Conservation (phyloP, 2,329 filamentous ascomycete genomes). For the Claviceps lovelessii region DNA sequence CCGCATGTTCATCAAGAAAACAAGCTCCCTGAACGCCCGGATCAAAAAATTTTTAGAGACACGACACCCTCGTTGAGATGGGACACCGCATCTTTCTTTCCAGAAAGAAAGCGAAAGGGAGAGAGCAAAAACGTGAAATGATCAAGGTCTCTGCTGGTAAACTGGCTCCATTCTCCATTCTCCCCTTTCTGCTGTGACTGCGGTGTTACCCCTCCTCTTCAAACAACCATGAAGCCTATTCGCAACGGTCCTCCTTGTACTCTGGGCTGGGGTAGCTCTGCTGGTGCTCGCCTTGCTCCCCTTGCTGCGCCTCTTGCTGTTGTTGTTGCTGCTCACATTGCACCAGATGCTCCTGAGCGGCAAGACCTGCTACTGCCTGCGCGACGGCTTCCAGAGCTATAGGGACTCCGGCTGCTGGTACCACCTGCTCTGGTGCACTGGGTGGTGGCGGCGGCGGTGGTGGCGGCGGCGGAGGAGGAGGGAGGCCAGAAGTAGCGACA, state of each 20-base stretch:
- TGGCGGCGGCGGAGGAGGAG: neutral
- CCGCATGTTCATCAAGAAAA: neutral
- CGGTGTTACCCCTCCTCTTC: constrained; percentile 24
- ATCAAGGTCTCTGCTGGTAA: constrained; percentile 10
- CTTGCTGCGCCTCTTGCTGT: constrained; percentile 17
- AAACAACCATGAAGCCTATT: constrained; percentile 31
- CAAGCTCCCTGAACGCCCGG: neutral
- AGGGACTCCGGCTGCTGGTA: constrained; percentile 16
- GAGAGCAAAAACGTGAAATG: neutral
- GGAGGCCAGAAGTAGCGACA: constrained; percentile 1
- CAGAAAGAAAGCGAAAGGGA: too few relatives aligned
- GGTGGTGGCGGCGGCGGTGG: constrained; percentile 9
- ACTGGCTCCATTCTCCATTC: constrained; percentile 11
- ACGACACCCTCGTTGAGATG: neutral
- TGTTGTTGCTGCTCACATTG: constrained; percentile 18
- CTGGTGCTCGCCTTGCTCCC: constrained; percentile 13
- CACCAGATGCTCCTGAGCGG: constrained; percentile 26
- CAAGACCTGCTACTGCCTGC: constrained; percentile 31
- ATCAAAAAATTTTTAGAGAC: neutral
- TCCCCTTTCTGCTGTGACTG: constrained; percentile 26
- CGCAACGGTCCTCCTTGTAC: constrained; percentile 24
- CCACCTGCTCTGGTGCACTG: constrained; percentile 12
- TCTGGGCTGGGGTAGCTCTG: constrained; percentile 14
- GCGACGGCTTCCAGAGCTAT: constrained; percentile 35
- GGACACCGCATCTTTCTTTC: neutral